Conservation (phyloP, 495 filamentous ascomycete genomes). For the Neurospora tetrasperma region DNA sequence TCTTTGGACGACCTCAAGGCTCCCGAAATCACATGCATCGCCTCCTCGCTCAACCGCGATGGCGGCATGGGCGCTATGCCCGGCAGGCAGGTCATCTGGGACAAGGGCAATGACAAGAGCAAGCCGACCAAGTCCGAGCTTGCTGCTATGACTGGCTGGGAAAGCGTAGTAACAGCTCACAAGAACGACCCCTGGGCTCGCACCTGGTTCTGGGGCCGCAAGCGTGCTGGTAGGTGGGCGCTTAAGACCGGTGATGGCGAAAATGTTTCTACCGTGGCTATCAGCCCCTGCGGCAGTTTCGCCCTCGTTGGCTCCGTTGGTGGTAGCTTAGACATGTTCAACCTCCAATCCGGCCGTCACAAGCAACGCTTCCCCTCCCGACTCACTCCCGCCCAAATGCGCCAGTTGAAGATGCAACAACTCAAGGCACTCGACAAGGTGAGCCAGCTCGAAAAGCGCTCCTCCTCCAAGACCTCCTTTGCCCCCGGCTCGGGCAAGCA, state of each 20-base stretch:
- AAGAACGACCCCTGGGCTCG: slow-evolving; percentile 71
- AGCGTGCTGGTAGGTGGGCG: slow-evolving; percentile 83
- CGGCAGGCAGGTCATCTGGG: slow-evolving; percentile 63
- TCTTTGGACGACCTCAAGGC: slow-evolving; percentile 72
- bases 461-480: slow-evolving; percentile 24
- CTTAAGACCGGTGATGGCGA: slow-evolving; percentile 78
- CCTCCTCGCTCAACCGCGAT: slow-evolving; percentile 83
- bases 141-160: slow-evolving; percentile 79
- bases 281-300: slow-evolving; percentile 89
- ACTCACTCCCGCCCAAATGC: slow-evolving; percentile 52
- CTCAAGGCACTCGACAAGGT: slow-evolving; percentile 36
- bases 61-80: slow-evolving; percentile 76
- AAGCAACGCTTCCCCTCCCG: slow-evolving; percentile 75
- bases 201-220: slow-evolving; percentile 97
- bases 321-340: slow-evolving; percentile 86
- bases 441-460: slow-evolving; percentile 32
- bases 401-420: slow-evolving; percentile 48
- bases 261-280: slow-evolving; percentile 76
- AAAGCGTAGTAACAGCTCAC: slow-evolving; percentile 93
- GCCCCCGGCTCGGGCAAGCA: slow-evolving; percentile 53
- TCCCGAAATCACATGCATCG: slow-evolving; percentile 79
- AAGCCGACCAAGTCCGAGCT: slow-evolving; percentile 47
- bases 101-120: slow-evolving; percentile 51
- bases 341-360: slow-evolving; percentile 84
- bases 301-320: slow-evolving; percentile 77